Percentiles rank a stretch among this genome's conserved stretches.
phyloP scores from a whole-genome alignment of 345 rosid species.

The Nephelium lappaceum region DNA sequence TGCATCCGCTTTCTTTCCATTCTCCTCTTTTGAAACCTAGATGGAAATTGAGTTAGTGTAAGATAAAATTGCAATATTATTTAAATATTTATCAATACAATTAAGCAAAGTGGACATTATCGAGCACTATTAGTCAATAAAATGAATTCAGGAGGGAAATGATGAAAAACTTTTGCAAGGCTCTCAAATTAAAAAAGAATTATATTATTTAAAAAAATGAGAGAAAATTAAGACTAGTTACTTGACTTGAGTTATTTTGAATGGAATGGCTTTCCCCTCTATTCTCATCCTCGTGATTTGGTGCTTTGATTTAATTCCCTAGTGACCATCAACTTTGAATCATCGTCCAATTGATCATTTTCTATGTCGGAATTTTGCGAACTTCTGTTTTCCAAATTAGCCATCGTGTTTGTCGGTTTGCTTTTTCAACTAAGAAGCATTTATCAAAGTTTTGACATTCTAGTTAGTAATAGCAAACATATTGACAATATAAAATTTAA shows the following conservation, averaged over 20 bases:
- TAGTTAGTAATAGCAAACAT: not conserved
- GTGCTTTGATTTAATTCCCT: slow-evolving; percentile 11
- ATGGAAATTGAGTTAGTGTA: not conserved
- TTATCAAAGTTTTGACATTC: slow-evolving; percentile 7
- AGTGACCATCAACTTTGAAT: too few species aligned
- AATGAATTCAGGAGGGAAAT: not conserved
- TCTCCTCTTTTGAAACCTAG: slow-evolving; percentile 11
- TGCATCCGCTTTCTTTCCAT: slow-evolving; percentile 19
- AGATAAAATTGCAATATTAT: not conserved
- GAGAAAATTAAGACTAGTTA: slow-evolving; percentile 15
- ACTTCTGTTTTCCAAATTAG: too few species aligned
- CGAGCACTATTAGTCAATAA: too few species aligned
- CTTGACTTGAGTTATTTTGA: slow-evolving; percentile 17
- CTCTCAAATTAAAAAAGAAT: not conserved
- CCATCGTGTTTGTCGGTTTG: slow-evolving; percentile 23
- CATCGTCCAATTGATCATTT: too few species aligned
- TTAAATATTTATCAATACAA: not conserved
- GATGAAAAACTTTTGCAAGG: not conserved
- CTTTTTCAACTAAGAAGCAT: slow-evolving; percentile 35
- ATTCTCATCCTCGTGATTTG: slow-evolving; percentile 1
- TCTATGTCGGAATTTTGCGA: too few species aligned
- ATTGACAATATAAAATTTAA: not conserved
- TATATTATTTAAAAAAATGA: slow-evolving; percentile 7
- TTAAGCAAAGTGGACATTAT: not conserved
- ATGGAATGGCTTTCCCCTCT: slow-evolving; percentile 7